These are phyloP conservation scores for Pythium aphanidermatum DNA, from an alignment of 352 stramenopile species.

Conservation along the genomic window DNA sequence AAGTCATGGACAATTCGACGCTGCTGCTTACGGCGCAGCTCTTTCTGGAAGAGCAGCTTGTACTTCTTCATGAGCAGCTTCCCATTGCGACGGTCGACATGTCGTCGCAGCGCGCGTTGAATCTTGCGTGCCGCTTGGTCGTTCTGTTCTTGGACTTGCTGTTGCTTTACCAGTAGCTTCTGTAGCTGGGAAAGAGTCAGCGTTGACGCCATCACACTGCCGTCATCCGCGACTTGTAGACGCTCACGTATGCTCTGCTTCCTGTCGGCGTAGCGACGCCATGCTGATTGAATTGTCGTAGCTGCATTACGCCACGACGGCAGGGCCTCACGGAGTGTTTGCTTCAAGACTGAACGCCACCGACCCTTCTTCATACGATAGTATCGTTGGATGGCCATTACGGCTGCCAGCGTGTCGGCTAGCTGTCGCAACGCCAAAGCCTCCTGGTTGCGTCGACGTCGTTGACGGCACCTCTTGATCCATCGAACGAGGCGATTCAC, in stretches of 20 bases:
- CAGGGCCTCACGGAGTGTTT: constrained; percentile 25
- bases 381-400: constrained; percentile 34
- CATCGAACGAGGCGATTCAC: constrained; percentile 4
- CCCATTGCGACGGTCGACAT: constrained; percentile 26
- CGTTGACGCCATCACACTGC: no score
- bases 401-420: constrained; percentile 17
- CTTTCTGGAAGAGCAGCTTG: constrained; percentile 34
- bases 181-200: constrained; percentile 10
- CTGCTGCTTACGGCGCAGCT: constrained; percentile 44
- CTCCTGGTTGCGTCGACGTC: constrained; percentile 4
- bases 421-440: constrained; percentile 16
- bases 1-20: constrained; percentile 48
- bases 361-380: constrained; percentile 24
- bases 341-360: constrained; percentile 24
- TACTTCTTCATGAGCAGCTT: constrained; percentile 36
- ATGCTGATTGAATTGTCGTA: not conserved
- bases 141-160: not conserved
- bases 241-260: not conserved
- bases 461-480: constrained; percentile 1
- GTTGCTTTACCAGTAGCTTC: constrained; percentile 17
- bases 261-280: not conserved
- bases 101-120: constrained; percentile 24
- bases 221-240: not conserved
- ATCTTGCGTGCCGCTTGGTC: constrained; percentile 14
- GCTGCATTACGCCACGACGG: constrained; percentile 9